Evolutionary conservation across 371 early-diverging fungal species (phyloP).

Genomic region (Syncephalastrum racemosum): DNA sequence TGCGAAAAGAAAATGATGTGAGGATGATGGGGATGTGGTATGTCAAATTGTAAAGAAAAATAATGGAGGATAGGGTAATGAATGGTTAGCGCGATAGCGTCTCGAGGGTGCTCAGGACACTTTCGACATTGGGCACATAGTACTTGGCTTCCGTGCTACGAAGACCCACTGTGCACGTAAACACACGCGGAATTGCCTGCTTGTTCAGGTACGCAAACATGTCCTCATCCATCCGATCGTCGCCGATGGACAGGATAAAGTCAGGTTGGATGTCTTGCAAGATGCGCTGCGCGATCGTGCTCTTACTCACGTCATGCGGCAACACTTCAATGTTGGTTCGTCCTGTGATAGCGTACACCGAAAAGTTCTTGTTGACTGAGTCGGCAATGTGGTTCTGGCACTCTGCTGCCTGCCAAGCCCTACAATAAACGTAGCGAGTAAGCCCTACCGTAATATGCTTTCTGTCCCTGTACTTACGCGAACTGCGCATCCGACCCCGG

Average conservation of each 20-base stretch:
- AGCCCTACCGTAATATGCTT: not conserved
- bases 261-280: constrained; percentile 60
- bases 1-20: too few relatives aligned
- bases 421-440: constrained; percentile 18
- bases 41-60: too few relatives aligned
- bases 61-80: too few relatives aligned
- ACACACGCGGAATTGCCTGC: constrained; percentile 30
- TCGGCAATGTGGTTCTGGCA: constrained; percentile 89
- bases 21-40: too few relatives aligned
- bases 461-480: constrained; percentile 33
- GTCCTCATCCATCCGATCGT: constrained; percentile 83
- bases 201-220: constrained; percentile 76
- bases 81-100: not conserved
- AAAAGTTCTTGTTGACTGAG: constrained; percentile 78
- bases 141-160: constrained; percentile 61
- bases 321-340: constrained; percentile 88
- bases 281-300: constrained; percentile 55
- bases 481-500: constrained; percentile 79
- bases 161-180: constrained; percentile 62
- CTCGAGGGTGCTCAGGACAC: constrained; percentile 45
- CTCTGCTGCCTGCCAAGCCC: constrained; percentile 83
- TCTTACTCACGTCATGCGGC: constrained; percentile 73
- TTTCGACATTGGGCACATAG: constrained; percentile 52
- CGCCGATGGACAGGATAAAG: constrained; percentile 75
- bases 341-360: constrained; percentile 87